Evolutionary conservation across 306 rosid species (phyloP), one percentile per base, ranked within the genome.

Genomic region (Arachis hypogaea): DNA sequence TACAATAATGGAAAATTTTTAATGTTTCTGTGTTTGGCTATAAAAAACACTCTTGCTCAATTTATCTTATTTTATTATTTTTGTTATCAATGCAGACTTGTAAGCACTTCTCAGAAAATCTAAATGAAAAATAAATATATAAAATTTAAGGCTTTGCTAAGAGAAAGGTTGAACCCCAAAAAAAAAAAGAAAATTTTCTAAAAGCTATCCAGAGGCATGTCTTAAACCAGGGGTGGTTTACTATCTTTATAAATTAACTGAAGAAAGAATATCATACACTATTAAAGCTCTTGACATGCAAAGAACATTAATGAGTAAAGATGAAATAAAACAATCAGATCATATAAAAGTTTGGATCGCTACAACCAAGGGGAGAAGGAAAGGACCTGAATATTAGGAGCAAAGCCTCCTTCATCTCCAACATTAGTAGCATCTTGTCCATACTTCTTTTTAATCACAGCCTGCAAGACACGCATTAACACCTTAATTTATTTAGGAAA

Each of bases 381-480:
- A 73, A 73, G 55, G 14, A 93, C 99, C 97, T 94, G 99, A 63
- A 95, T 95, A 60, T 95, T 95, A 76, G 99, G 99, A 51, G 99
- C 99, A 83, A 95, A 95, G 69, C 99, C 99, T 80, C 99, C 99
- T 88, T 95, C 99, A 61, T 95, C 99, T 66, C 99, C 99, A 45
- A 95, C 99, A 71, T 95, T 95, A 6, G 94, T 86, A 59, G 98
- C 98, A 82, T 93, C 98, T 77, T 93, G 98, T 14, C 98, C 98
- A 50, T 93, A 93, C 71, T 95, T 95, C 96, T 95, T 95, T 79
- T 95, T 95, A 75, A 95, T 95, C 61, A 92, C 99, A 73, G 93
- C 43, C 99, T 95, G 86, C 55, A 77, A 66, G 56, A 75, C 29
- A 51, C 29, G 29, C 42, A 46, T 40, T 14, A 68, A 38, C 45